Conservation (phyloP, 2,329 filamentous ascomycete species). For the Fusarium globosum region DNA sequence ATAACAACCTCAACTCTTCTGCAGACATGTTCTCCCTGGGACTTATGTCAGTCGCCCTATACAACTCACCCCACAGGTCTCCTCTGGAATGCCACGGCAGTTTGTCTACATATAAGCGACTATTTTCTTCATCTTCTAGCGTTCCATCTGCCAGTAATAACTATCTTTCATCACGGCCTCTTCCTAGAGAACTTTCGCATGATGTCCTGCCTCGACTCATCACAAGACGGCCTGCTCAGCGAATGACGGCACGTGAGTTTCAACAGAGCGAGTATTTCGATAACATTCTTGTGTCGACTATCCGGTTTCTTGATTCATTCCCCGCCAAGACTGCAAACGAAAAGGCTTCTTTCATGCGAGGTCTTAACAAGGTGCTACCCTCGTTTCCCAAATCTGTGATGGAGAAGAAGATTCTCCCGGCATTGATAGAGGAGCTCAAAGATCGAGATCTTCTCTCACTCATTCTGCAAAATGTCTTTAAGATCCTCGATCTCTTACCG, state of each 20-base stretch:
- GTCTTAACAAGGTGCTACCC: conserved; percentile 84
- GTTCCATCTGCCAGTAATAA: conserved; percentile 85
- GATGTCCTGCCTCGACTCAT: conserved; percentile 87
- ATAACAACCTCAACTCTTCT: conserved; percentile 84
- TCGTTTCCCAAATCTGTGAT: conserved; percentile 95
- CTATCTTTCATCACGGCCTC: conserved; percentile 80
- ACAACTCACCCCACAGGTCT: conserved; percentile 92
- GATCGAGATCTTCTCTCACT: conserved; percentile 87
- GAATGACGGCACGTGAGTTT: conserved; percentile 89
- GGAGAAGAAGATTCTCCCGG: conserved; percentile 93
- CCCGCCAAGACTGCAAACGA: conserved; percentile 92
- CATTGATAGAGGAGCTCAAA: conserved; percentile 91
- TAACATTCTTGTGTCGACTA: conserved; percentile 95
- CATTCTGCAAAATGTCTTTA: conserved; percentile 92
- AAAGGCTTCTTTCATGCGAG: conserved; percentile 91
- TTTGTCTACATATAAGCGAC: conserved; percentile 83
- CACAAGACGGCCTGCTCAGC: conserved; percentile 85
- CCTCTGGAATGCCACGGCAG: conserved; percentile 86
- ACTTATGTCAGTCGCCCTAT: conserved; percentile 86
- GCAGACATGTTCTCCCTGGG: conserved; percentile 96
- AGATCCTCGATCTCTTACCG: conserved; percentile 83
- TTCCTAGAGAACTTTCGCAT: conserved; percentile 81
- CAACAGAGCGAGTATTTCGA: conserved; percentile 97
- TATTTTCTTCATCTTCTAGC: conserved; percentile 81
- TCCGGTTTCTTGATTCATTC: conserved; percentile 91